Percentiles rank a stretch among this genome's conserved stretches.
phyloP scores from a whole-genome alignment of 495 filamentous ascomycete species.

The Jackrogersella multiformis region DNA sequence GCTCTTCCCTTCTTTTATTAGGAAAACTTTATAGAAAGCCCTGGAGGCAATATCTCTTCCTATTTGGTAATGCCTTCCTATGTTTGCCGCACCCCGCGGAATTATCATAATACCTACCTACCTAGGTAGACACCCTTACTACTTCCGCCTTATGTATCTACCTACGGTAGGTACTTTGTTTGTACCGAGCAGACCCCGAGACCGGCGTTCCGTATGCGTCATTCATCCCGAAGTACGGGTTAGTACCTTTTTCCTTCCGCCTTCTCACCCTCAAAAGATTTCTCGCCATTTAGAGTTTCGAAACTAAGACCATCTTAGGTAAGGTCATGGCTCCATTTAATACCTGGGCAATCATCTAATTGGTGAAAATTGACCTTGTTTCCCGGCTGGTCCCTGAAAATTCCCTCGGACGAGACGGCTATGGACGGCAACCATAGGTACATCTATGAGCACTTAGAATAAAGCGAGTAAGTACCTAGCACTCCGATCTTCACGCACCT shows the following conservation, averaged over 20 bases:
- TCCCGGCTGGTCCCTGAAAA: conserved; percentile 25
- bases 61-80: background rate
- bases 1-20: no score
- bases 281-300: conserved; percentile 20
- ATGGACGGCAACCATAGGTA: conserved; percentile 6
- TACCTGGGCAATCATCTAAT: conserved; percentile 23
- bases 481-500: conserved; percentile 7
- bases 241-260: conserved; percentile 18
- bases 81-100: conserved; percentile 18
- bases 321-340: conserved; percentile 19
- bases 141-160: no score
- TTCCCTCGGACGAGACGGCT: conserved; percentile 8
- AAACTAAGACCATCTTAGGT: conserved; percentile 24
- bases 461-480: conserved; percentile 4
- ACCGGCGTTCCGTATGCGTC: conserved; percentile 41
- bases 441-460: conserved; percentile 17
- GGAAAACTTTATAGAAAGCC: no score
- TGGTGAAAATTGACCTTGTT: conserved; percentile 20
- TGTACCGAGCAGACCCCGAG: conserved; percentile 34
- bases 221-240: conserved; percentile 19
- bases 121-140: no score
- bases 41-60: no score
- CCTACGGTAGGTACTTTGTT: background rate
- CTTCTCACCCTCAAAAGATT: conserved; percentile 22
- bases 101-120: no score